Base-by-base conservation (phyloP, 2,329 filamentous ascomycete species). In the Acrodontium crateriforme region DNA sequence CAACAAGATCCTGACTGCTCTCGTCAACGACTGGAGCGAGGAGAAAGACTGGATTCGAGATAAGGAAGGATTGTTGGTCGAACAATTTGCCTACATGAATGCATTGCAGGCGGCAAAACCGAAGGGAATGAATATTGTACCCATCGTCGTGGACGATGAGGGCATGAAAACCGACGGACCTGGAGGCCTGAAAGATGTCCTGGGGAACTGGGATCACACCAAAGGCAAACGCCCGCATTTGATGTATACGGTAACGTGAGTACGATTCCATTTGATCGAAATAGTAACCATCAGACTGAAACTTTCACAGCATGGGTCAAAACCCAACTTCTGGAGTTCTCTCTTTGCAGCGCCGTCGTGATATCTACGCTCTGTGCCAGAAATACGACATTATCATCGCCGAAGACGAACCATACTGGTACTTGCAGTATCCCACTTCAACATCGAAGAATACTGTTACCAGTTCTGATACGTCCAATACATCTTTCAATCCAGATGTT, bases 401-500 rank as follows among this genome's bases (percentile, higher is more conserved):
- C 36, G 87, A 95, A 54, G 87, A 95, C 45, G 85, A 94, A 37
- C 87, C 87, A 5, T 94, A 94, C 60, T 94, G 83, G 81, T 87
- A 89, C 53, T 65, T 95, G 6, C 87, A 94, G 52, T 94, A 72
- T 54, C 82, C 83, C 0, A 79, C 79, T 1, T 75, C 79, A 0
- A 68, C 58, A 6, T 49, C 60, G 6, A 16, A 37, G 6, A 52
- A 49, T 38, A 48, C 47, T 9, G 45, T 43, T n/a, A 44, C 47
- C 17, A 43, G 39, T 12, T 30, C 38, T 6, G 27, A 44, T 23
- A 26, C 42, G 2, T 28, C 39, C 30, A 50, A 50, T 32, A 34
- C 34, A 28, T 44, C 42, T 11, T 45, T 48, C 28, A 45, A 48
- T 37, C 41, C 41, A 18, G 27, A 42, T 31, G 25, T 45, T 27